Percentiles rank a stretch among this genome's conserved stretches.
Evolutionary conservation across 169 alveolate genomes (phyloP).

Genomic region (Plasmodium gonderi): DNA sequence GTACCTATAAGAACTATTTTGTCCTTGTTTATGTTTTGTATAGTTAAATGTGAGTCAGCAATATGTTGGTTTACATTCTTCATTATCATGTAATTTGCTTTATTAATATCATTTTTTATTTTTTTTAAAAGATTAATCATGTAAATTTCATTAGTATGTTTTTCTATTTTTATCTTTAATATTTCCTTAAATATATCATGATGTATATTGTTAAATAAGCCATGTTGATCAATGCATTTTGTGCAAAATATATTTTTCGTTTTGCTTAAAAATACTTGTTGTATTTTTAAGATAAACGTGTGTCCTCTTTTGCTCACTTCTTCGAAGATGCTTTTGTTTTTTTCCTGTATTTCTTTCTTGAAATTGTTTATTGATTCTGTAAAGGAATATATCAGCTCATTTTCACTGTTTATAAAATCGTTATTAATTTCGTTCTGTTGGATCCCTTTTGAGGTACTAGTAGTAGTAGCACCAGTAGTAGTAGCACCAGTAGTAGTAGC

Average conservation of each 20-base stretch:
- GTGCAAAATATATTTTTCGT: slow-evolving; percentile 42
- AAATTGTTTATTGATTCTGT: slow-evolving; percentile 11
- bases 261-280: slow-evolving; percentile 42
- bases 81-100: neutral
- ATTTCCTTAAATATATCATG: slow-evolving; percentile 30
- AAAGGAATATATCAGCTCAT: slow-evolving; percentile 3
- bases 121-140: slow-evolving; percentile 40
- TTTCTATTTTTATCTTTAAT: slow-evolving; percentile 68
- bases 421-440: neutral
- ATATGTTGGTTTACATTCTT: neutral
- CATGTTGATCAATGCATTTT: neutral
- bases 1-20: slow-evolving; percentile 1
- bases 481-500: neutral
- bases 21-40: slow-evolving; percentile 20
- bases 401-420: neutral
- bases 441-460: neutral
- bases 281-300: slow-evolving; percentile 36
- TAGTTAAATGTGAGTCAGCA: neutral
- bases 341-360: slow-evolving; percentile 12
- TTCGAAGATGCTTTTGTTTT: slow-evolving; percentile 30
- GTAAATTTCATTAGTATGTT: slow-evolving; percentile 69
- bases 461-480: neutral
- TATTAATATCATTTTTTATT: slow-evolving; percentile 14
- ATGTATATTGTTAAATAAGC: neutral
- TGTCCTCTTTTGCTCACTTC: slow-evolving; percentile 27